Evolutionary conservation across 306 rosid genomes (phyloP), one percentile per base, ranked within the genome.

Genomic region (Ochetophila trinervis): DNA sequence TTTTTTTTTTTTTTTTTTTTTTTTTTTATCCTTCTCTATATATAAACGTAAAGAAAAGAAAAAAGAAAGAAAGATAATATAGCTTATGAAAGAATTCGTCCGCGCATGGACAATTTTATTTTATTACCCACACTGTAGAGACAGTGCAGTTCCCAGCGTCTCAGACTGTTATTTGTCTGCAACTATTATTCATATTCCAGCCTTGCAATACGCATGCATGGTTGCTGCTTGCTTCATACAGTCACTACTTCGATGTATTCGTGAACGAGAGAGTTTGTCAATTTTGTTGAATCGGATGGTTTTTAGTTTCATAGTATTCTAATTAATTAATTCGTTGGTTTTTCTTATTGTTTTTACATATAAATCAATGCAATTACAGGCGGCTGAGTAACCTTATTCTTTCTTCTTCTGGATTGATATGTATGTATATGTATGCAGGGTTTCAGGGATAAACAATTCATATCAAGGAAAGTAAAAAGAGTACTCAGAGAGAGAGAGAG

Each of bases 381-480:
- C 45, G 15, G 13, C 45, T 40, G 10, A 50, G 8, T 50, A 16
- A n/a, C 19, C 23, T 50, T 17, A 15, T 19, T 16, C 7, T 47
- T 11, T 50, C 19, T 50, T 9, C 54, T 14, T 50, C 21, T 50
- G 54, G 5, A 5, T 49, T 49, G 4, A n/a, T 49, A 19, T 8
- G 7, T 47, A 52, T 72, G 73, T 66, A n/a, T 49, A 19, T 8
- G 7, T 47, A 52, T 72, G 73, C 70, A 67, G 68, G 74, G 70
- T 63, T 72, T 63, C 58, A 42, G 40, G 63, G 23, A 56, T 24
- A 56, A 40, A 54, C 63, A 40, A 60, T 24, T 67, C 32, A 27
- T 22, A 42, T 37, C 44, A 67, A 53, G 63, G 56, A 13, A 15
- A 50, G 13, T 15, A 44, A 56, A 57, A 57, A 44, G 72, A 57